Percentiles rank a stretch among this genome's conserved stretches.
These are phyloP conservation scores for Taphrina populina DNA, from an alignment of 1,139 yeast species.

Conservation along the genomic window DNA sequence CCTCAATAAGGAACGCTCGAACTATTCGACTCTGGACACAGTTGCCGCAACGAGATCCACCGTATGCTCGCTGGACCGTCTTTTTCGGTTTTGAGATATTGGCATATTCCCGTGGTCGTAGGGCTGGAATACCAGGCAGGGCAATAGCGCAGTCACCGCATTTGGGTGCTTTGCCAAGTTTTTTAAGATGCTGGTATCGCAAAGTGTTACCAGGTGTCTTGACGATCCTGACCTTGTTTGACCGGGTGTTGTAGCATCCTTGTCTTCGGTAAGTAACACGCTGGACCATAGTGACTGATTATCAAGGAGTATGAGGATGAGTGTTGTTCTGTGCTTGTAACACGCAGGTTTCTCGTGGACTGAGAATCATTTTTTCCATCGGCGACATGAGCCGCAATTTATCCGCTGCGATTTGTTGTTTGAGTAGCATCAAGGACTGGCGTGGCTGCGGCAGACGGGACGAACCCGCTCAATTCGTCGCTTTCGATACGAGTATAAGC, in stretches of 20 bases:
- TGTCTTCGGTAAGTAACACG: conserved; percentile 81
- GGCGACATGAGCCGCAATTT: no score
- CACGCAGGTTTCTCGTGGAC: no score
- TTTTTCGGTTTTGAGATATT: conserved; percentile 91
- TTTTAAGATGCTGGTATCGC: conserved; percentile 95
- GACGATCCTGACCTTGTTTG: conserved; percentile 96
- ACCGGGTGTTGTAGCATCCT: conserved; percentile 64
- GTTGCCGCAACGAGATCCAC: conserved; percentile 98
- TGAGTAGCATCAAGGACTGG: no score
- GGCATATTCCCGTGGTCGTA: conserved; percentile 98
- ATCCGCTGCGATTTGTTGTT: no score
- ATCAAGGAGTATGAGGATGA: neutral
- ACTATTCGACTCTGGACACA: conserved; percentile 91
- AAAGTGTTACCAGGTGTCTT: conserved; percentile 99
- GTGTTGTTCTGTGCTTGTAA: neutral
- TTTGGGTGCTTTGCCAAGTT: conserved; percentile 91
- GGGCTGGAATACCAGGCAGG: conserved; percentile 81
- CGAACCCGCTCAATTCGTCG: no score
- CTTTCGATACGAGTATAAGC: no score
- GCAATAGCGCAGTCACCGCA: conserved; percentile 98
- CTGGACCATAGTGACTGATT: conserved; percentile 58
- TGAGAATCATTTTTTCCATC: no score
- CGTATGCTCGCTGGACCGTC: conserved; percentile 99
- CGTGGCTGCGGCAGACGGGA: no score
- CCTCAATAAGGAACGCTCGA: conserved; percentile 99